Conservation (phyloP, 169 alveolate genomes). For the Plasmodium falciparum region DNA sequence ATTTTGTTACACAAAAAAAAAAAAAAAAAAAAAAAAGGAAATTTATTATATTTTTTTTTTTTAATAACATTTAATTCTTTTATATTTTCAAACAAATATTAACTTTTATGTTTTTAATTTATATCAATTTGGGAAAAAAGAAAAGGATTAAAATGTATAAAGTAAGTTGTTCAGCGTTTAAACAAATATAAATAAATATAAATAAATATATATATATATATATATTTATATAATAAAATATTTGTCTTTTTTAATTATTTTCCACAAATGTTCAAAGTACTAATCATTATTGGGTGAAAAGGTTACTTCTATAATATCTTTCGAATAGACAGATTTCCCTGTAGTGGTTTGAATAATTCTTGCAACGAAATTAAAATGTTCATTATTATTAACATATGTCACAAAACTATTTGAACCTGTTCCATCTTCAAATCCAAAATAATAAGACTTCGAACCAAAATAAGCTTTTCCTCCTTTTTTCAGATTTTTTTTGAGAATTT, state of each 20-base stretch:
- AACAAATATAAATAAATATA: no score
- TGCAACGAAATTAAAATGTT: slow-evolving; percentile 34
- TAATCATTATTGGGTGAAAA: neutral
- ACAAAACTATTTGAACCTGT: slow-evolving; percentile 61
- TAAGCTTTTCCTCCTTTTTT: slow-evolving; percentile 49
- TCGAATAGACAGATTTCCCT: slow-evolving; percentile 56
- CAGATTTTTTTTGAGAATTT: slow-evolving; percentile 26
- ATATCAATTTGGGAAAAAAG: neutral
- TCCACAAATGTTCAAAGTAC: neutral
- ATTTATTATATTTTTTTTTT: no score
- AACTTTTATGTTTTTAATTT: slow-evolving; percentile 49
- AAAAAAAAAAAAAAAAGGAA: neutral
- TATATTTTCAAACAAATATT: slow-evolving; percentile 16
- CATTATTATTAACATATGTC: slow-evolving; percentile 51
- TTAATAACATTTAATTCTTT: slow-evolving; percentile 4
- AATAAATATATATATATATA: no score
- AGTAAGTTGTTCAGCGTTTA: no score
- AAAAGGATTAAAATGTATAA: no score
- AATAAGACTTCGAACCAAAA: slow-evolving; percentile 69
- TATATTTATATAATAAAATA: no score
- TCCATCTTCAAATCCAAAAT: slow-evolving; percentile 76
- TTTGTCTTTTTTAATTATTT: no score
- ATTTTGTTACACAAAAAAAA: neutral
- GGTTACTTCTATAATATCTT: slow-evolving; percentile 64
- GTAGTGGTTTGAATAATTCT: slow-evolving; percentile 30